These are phyloP conservation scores for Ascoidea tarda DNA, from an alignment of 805 yeast genomes.

Conservation along the genomic window DNA sequence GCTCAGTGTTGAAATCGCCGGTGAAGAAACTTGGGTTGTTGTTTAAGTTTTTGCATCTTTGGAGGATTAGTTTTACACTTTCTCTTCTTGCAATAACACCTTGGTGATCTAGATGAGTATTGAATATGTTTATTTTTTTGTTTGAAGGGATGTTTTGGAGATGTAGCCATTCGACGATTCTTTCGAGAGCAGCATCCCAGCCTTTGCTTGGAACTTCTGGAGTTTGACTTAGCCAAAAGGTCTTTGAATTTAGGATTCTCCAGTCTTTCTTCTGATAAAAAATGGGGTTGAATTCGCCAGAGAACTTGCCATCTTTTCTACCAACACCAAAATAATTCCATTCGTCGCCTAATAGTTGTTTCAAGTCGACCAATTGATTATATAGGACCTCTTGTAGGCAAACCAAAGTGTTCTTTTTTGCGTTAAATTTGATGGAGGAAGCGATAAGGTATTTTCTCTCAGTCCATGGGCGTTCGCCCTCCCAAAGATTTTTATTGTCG, in stretches of 20 bases:
- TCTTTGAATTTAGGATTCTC: conserved; percentile 24
- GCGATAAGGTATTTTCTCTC: conserved; percentile 24
- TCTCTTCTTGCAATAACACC: conserved; percentile 31
- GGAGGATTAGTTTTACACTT: conserved; percentile 28
- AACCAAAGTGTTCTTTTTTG: conserved; percentile 23
- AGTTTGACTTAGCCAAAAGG: conserved; percentile 39
- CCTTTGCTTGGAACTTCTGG: conserved; percentile 38
- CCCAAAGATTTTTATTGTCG: conserved; percentile 21
- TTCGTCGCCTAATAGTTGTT: conserved; percentile 17
- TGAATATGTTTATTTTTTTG: conserved; percentile 19
- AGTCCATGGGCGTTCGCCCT: conserved; percentile 32
- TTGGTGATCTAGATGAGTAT: conserved; percentile 37
- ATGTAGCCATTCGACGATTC: conserved; percentile 24
- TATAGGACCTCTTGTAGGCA: conserved; percentile 33
- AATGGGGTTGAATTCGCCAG: conserved; percentile 39
- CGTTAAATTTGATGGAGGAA: conserved; percentile 26
- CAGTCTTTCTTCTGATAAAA: conserved; percentile 24
- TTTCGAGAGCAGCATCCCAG: conserved; percentile 31
- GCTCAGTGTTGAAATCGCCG: conserved; percentile 45
- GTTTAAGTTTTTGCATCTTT: conserved; percentile 20
- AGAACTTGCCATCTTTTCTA: conserved; percentile 33
- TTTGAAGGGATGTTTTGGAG: conserved; percentile 13
- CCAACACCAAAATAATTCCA: conserved; percentile 38
- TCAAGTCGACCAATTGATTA: conserved; percentile 31
- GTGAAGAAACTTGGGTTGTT: conserved; percentile 29